phyloP scores from a whole-genome alignment of 306 rosid species.

The Prunus mongolica region DNA sequence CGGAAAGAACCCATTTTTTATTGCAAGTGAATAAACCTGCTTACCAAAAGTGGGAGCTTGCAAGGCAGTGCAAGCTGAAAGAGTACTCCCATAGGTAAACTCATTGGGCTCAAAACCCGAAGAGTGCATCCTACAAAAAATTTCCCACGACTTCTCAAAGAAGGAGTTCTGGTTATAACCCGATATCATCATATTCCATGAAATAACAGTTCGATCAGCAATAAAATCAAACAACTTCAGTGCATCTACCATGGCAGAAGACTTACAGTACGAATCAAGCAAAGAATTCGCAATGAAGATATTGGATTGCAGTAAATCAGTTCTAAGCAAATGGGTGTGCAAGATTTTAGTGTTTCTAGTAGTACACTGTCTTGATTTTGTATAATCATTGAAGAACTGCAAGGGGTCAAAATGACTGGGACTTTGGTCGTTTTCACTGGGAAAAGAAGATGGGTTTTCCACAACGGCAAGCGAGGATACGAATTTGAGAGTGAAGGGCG shows the following conservation, averaged over 20 bases:
- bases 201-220: constrained; percentile 38
- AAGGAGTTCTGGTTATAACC: constrained; percentile 39
- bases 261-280: constrained; percentile 35
- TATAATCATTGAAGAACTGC: constrained; percentile 34
- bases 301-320: constrained; percentile 32
- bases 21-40: constrained; percentile 41
- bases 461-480: constrained; percentile 32
- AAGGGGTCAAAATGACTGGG: constrained; percentile 25
- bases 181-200: constrained; percentile 75
- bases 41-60: constrained; percentile 33
- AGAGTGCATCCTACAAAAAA: constrained; percentile 48
- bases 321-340: constrained; percentile 47
- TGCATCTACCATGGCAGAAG: constrained; percentile 38
- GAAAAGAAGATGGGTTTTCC: constrained; percentile 7
- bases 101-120: constrained; percentile 35
- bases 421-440: constrained; percentile 5
- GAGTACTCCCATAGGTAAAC: constrained; percentile 62
- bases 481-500: constrained; percentile 31
- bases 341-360: constrained; percentile 31
- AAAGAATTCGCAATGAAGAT: constrained; percentile 40
- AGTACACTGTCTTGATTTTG: constrained; percentile 21
- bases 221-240: constrained; percentile 39
- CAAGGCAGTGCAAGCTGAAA: constrained; percentile 58
- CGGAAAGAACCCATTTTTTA: constrained; percentile 37
- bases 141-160: constrained; percentile 43